Base-by-base conservation (phyloP, 805 yeast genomes). In the Metschnikowia continentalis region DNA sequence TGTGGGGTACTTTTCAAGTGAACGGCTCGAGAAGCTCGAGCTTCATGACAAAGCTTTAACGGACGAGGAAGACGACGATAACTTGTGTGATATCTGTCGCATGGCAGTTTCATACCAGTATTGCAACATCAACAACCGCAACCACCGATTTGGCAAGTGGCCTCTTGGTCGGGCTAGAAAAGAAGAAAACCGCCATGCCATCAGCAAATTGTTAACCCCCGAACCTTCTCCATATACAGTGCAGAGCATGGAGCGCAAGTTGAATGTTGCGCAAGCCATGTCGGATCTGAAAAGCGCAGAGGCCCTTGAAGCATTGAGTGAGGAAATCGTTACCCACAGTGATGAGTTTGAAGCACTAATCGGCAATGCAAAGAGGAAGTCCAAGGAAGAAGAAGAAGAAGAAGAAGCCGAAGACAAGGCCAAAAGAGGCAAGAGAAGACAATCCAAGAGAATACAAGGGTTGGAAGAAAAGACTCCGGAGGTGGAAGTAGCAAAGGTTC, bases 61-160 rank as follows among this genome's bases (percentile, higher is more conserved):
- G 14, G 35, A 22, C 8, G 54, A 59, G 2, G 78, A 73, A 10
- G 74, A 69, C 2, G 72, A 69, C 19, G 83, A 80, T 47, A 67
- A 65, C 19, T 63, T 79, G 32, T 81, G 85, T 61, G 73, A 66
- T 39, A 65, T 69, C 23, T 81, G 85, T 58, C 73, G 77, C 49
- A 73, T 83, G 3, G 69, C 70, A 49, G 70, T 79, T 17, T 72
- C 77, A 17, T 77, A 75, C 58, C 74, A 74, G 50, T 80, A 80
- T 70, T 65, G 78, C 52, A 70, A 72, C 37, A 61, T 77, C 38
- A 72, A 68, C 55, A 63, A 62, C 48, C 47, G 49, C 20, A 48
- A 35, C 32, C 64, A 60, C 36, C 48, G 61, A 5, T 62, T 63
- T 40, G 61, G 61, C 2, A 50, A 37, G 36, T 56, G 61, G 61